Base-by-base conservation (phyloP, 2,329 filamentous ascomycete genomes). In the Penicillium janthinellum region DNA sequence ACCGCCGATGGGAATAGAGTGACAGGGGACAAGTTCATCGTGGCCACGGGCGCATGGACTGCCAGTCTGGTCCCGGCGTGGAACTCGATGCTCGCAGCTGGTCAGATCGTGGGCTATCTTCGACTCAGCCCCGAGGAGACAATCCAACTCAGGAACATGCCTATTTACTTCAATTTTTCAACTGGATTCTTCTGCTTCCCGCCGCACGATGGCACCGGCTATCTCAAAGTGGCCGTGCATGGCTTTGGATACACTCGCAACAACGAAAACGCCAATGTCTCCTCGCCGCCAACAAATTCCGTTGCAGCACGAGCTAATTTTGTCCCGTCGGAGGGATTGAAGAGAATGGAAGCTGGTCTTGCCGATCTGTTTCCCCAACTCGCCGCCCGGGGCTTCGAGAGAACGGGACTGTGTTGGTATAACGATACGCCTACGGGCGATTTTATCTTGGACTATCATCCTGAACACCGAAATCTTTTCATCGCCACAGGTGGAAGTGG, bases 1-100 rank as follows among this genome's bases (percentile, higher is more conserved):
- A 77, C 88, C 2, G 67, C 69, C 2, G 75, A 82, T 59, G 82
- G 81, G 0, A 72, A 71, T 14, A 73, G 71, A 5, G 64, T 90
- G 5, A 75, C 74, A 1, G 90, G 88, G 0, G 88, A 90, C 54
- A 81, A 92, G 8, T 88, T 90, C 31, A 81, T 96, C 49, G 81
- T 94, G 2, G 91, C 93, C 0, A 86, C 91, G 0, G 93, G 92
- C 20, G 91, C 92, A 2, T 96, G 92, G 93, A 90, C 89, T 1
- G 85, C 88, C 2, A 82, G 84, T 1, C 81, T 96, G 14, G 77
- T 96, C 53, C 88, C 95, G 70, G 79, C 96, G 0, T 81, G 86
- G 55, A 90, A 91, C 34, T 84, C 90, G 39, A 87, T 87, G 54
- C 84, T 88, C 59, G 89, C 92, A 1, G 93, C 91, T 0, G 92